Evolutionary conservation across 2,329 filamentous ascomycete genomes (phyloP), one percentile per base, ranked within the genome.

Genomic region (Furcasterigmium sp.): DNA sequence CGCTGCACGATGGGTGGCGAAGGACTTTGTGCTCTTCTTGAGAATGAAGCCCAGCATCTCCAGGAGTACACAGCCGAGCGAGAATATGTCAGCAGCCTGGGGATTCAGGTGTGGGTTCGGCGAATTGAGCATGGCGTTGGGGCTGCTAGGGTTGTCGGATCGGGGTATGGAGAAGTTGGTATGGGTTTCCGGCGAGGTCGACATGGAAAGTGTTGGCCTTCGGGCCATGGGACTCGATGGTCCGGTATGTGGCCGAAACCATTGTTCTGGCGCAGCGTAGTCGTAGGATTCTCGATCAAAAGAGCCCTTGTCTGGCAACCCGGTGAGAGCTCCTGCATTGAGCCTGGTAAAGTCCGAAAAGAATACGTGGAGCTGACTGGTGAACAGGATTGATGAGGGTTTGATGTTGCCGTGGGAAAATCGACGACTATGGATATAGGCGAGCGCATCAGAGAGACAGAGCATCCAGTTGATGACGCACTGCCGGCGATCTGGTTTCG

Each of bases 381-480:
- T 78, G 52, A 89, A 77, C 53, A 85, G 71, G 19, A 90, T 73
- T 9, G 83, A 85, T 0, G 83, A 84, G 2, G 85, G 85, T 47
- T 79, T 80, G 57, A 91, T 87, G 39, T 79, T 80, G 18, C 77
- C 76, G 53, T 90, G 85, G 3, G 76, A 75, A 19, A 79, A 72
- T 2, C 80, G 79, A 38, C 73, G 74, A 48, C 72, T 73, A 56
- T 90, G 85, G 3, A 90, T 64, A 48, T 76, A 85, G 42, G 81
- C 78, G 14, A 89, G 56, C 2, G 84, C 81, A 57, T 87, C 82
- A 32, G 76, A 72, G 4, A 90, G 70, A 57, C 85, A 90, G 54
- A 85, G 80, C 54, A 89, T 77, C 85, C 85, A 90, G 58, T 86
- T 82, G 56, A 87, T 69, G 5, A 88, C 59, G 14, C 84, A 64